Conservation (phyloP, 306 rosid species). For the Notholithocarpus densiflorus region DNA sequence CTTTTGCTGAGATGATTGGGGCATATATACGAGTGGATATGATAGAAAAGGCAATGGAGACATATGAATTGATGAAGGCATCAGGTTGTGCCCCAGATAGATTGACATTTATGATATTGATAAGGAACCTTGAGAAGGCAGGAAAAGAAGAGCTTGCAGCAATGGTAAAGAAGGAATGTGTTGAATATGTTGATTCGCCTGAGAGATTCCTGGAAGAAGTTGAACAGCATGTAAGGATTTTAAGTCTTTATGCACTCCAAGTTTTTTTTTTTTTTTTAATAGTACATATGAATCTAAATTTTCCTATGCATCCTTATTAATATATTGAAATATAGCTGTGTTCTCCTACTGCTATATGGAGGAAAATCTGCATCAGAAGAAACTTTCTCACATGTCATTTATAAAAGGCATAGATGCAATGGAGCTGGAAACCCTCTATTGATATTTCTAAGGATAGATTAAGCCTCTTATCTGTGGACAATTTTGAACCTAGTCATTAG, state of each 20-base stretch:
- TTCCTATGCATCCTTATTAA: not conserved
- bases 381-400: not conserved
- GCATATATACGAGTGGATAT: conserved; percentile 48
- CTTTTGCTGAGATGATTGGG: conserved; percentile 73
- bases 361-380: not conserved
- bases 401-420: not conserved
- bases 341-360: not conserved
- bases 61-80: conserved; percentile 51
- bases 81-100: conserved; percentile 57
- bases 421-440: not conserved
- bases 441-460: not conserved
- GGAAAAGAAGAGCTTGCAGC: conserved; percentile 42
- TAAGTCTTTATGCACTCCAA: not conserved
- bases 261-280: not conserved
- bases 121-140: conserved; percentile 43
- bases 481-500: not conserved
- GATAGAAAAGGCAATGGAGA: conserved; percentile 56
- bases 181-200: conserved; percentile 39
- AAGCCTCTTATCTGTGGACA: not conserved
- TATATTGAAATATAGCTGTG: not conserved
- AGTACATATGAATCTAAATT: not conserved
- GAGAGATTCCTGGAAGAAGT: conserved; percentile 39
- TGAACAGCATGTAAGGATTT: conserved; percentile 29
- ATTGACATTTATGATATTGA: conserved; percentile 59
- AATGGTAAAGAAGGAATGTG: conserved; percentile 52